A percentile compares a stretch with the other conserved stretches of the same genome.
Evolutionary conservation across 352 stramenopile genomes (phyloP).

Genomic region (Hyphochytrium catenoides): DNA sequence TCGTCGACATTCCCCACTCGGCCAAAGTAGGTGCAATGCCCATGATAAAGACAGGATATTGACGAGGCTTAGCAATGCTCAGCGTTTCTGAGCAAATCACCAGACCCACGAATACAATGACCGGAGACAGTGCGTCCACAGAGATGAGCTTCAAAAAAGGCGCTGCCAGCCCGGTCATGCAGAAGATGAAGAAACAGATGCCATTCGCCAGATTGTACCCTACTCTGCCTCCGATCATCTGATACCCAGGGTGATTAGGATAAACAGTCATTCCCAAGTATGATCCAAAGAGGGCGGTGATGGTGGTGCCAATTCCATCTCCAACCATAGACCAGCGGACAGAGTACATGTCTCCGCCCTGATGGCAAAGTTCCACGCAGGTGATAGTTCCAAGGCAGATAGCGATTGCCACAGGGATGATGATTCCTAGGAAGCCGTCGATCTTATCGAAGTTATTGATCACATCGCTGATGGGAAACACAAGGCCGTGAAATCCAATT

Average conservation of each 20-base stretch:
- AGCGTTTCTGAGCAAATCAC: conserved; percentile 9
- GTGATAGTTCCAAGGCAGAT: conserved; percentile 4
- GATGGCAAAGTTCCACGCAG: neutral
- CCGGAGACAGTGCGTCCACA: conserved; percentile 7
- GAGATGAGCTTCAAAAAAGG: conserved; percentile 10
- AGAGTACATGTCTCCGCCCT: conserved; percentile 9
- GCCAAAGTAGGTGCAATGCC: conserved; percentile 10
- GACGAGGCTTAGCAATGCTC: conserved; percentile 2
- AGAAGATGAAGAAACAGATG: conserved; percentile 9
- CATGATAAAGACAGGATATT: conserved; percentile 8
- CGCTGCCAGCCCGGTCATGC: conserved; percentile 8
- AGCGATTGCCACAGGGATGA: conserved; percentile 7
- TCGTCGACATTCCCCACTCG: conserved; percentile 3
- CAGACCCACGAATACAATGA: conserved; percentile 13
- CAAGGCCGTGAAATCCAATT: neutral
- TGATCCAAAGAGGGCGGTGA: conserved; percentile 11
- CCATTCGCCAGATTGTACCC: conserved; percentile 10
- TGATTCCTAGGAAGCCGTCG: conserved; percentile 5
- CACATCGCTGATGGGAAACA: conserved; percentile 1
- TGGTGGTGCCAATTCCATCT: conserved; percentile 12
- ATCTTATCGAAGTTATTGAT: conserved; percentile 3
- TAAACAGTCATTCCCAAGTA: conserved; percentile 13
- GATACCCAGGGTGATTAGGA: conserved; percentile 12
- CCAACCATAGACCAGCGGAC: conserved; percentile 10
- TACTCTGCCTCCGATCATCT: conserved; percentile 9